A percentile compares a stretch with the other conserved stretches of the same genome.
These are phyloP conservation scores for Nepenthes alata DNA, from an alignment of 179 eudicot genomes.

Conservation along the genomic window DNA sequence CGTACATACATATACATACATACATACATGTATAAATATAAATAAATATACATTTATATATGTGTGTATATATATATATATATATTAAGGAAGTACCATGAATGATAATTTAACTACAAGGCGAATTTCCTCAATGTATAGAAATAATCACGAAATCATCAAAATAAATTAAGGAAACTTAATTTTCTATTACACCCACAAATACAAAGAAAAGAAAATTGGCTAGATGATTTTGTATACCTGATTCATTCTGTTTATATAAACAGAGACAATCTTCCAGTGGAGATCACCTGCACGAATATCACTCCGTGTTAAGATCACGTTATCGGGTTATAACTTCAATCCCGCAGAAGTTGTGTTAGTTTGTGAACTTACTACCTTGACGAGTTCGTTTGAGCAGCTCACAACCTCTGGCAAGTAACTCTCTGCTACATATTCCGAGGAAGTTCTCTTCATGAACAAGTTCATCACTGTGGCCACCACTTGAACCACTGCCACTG, in stretches of 20 bases:
- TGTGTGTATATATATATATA: too few species aligned
- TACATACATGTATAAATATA: too few species aligned
- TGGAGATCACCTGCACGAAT: conserved; percentile 64
- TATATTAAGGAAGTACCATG: too few species aligned
- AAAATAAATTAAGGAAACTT: too few species aligned
- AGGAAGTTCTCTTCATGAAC: conserved; percentile 73
- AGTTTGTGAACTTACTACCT: conserved; percentile 26
- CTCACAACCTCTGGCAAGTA: conserved; percentile 74
- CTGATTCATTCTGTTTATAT: conserved; percentile 66
- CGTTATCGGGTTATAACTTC: too few species aligned
- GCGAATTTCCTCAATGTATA: not conserved
- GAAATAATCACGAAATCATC: not conserved
- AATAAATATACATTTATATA: too few species aligned
- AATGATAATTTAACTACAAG: not conserved
- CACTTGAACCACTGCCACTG: conserved; percentile 41
- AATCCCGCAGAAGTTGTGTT: not conserved
- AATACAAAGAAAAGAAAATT: too few species aligned
- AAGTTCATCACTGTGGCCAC: conserved; percentile 82
- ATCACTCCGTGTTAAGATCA: too few species aligned
- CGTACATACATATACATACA: too few species aligned
- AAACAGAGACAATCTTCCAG: conserved; percentile 86
- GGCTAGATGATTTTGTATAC: conserved; percentile 15
- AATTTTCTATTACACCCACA: too few species aligned
- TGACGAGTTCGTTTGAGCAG: conserved; percentile 80
- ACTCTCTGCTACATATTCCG: conserved; percentile 61